Base-by-base conservation (phyloP, 2,329 filamentous ascomycete species). In the Pseudogymnoascus sp. region DNA sequence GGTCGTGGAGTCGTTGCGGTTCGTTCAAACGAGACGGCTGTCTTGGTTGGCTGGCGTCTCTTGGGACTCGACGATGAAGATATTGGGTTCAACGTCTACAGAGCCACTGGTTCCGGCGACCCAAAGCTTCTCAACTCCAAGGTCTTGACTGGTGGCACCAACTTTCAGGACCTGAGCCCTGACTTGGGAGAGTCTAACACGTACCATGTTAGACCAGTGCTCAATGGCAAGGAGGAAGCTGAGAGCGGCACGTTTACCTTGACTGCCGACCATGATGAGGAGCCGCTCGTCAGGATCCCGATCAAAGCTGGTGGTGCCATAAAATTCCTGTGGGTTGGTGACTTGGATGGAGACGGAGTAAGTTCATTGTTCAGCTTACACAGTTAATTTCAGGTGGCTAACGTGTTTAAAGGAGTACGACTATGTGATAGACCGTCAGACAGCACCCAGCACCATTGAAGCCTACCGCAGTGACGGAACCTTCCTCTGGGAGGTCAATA, bases 51-150 rank as follows among this genome's bases (percentile, higher is more conserved):
- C 28, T 57, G 50, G 50, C 50, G 50, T 5, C 50, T 57, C 2
- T 14, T 57, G 16, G 50, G 50, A 3, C 50, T 57, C 6, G 50
- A 57, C 25, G 9, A 18, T 57, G 25, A 57, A 37, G 25, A 30
- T 7, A 57, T 57, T 5, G 50, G 50, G 25, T 57, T 57, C 50
- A 57, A 57, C 50, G 25, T 57, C 50, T 57, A 57, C 50, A 33
- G 50, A 6, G 20, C 39, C 20, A 43, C 39, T 6, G 20, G 39
- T 11, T 25, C 20, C 2, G 12, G 20, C 11, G n/a, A 16, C 3
- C 18, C 50, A 4, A 14, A 57, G 20, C 50, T 35, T 12, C 50
- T 57, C 25, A 57, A 57, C 50, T 33, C 28, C 18, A 37, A 57
- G 14, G 50, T 57, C 6, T 14, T 57, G 2, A 57, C 50, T n/a